Percentiles rank a stretch among this genome's conserved stretches.
phyloP scores from a whole-genome alignment of 495 filamentous ascomycete genomes.

The Annulohypoxylon stygium region DNA sequence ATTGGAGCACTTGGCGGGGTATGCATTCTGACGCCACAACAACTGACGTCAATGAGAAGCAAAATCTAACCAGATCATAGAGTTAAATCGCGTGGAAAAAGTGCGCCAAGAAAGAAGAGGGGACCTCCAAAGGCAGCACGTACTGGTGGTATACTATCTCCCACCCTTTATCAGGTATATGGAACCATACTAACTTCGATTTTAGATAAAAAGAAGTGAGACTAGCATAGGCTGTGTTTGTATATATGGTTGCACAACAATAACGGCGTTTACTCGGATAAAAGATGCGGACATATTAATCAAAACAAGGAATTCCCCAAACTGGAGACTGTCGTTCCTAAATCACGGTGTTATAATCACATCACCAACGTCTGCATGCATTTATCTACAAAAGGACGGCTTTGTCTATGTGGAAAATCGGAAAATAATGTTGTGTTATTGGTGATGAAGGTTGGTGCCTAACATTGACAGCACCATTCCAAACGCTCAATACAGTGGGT shows the following conservation, averaged over 20 bases:
- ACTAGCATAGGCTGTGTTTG: conserved; percentile 15
- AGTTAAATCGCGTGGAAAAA: conserved; percentile 84
- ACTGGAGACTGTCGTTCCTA: not conserved
- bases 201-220: conserved; percentile 43
- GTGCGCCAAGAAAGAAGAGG: conserved; percentile 90
- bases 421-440: too few relatives aligned
- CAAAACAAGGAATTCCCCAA: conserved; percentile 22
- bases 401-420: too few relatives aligned
- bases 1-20: conserved; percentile 77
- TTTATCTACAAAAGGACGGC: not conserved
- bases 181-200: conserved; percentile 34
- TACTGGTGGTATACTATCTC: conserved; percentile 63
- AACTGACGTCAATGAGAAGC: not conserved
- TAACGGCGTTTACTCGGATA: conserved; percentile 30
- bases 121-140: conserved; percentile 54
- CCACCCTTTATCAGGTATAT: not conserved
- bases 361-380: not conserved
- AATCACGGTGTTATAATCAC: not conserved
- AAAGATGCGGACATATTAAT: not conserved
- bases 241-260: conserved; percentile 32
- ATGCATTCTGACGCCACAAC: conserved; percentile 53
- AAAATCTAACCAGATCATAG: conserved; percentile 53
- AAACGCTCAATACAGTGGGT: too few relatives aligned
- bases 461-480: too few relatives aligned
- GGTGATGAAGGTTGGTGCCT: too few relatives aligned